Conservation (phyloP, 495 filamentous ascomycete species). For the Neurospora sp. region DNA sequence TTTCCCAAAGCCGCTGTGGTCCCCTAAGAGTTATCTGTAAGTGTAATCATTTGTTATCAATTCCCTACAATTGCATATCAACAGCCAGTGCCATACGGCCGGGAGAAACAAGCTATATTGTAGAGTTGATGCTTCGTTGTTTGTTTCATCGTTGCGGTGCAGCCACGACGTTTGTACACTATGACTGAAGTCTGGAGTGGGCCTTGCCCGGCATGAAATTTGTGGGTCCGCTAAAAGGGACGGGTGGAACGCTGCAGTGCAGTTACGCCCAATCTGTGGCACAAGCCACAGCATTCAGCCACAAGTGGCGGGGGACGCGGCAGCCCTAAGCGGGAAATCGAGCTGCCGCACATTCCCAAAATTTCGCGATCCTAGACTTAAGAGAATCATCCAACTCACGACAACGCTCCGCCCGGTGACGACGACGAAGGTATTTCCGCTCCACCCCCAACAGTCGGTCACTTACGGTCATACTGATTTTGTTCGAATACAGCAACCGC, state of each 20-base stretch:
- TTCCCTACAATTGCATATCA: not conserved
- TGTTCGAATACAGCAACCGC: slow-evolving; percentile 20
- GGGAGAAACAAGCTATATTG: not conserved
- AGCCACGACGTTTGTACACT: not conserved
- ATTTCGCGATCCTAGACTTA: slow-evolving; percentile 24
- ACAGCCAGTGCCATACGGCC: not conserved
- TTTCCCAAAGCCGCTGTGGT: not conserved
- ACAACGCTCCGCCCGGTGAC: slow-evolving; percentile 20
- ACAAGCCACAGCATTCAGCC: not conserved
- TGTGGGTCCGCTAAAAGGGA: not conserved
- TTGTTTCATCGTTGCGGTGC: not conserved
- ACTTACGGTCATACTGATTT: slow-evolving; percentile 11
- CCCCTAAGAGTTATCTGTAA: not conserved
- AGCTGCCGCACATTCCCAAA: slow-evolving; percentile 27
- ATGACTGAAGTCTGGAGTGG: not conserved
- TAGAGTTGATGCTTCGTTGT: not conserved
- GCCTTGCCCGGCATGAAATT: not conserved
- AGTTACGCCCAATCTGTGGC: not conserved
- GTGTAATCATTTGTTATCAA: not conserved
- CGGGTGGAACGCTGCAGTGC: not conserved
- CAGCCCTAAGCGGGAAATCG: slow-evolving; percentile 25
- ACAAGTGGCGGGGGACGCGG: not conserved
- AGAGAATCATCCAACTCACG: slow-evolving; percentile 22
- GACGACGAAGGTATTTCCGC: slow-evolving; percentile 24
- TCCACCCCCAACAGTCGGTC: not conserved